Conservation (phyloP, 2,329 filamentous ascomycete genomes). For the Sporothrix brunneoviolacea region DNA sequence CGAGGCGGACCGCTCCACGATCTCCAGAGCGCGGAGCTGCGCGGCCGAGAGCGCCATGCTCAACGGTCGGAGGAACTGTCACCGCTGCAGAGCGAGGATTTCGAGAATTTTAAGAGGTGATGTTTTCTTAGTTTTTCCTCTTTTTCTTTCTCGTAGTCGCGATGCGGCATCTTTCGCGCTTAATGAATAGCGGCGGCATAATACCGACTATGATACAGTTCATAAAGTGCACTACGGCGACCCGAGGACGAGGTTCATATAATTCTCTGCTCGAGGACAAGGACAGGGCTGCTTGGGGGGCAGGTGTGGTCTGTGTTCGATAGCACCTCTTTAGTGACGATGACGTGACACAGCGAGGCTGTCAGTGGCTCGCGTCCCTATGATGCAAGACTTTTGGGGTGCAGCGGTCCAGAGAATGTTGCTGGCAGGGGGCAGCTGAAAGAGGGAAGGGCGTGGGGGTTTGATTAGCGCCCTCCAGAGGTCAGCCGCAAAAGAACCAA, state of each 20-base stretch:
- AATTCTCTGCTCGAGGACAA: not conserved
- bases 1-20: slow-evolving; percentile 27
- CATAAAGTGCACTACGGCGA: too few species aligned
- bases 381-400: not conserved
- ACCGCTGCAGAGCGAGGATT: not conserved
- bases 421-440: too few species aligned
- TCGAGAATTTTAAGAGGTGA: not conserved
- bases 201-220: too few species aligned
- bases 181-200: too few species aligned
- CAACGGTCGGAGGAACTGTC: too few species aligned
- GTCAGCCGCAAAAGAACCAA: too few species aligned
- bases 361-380: not conserved
- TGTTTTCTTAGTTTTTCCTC: too few species aligned
- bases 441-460: not conserved
- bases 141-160: too few species aligned
- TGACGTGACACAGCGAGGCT: slow-evolving; percentile 9
- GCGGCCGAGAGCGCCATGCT: slow-evolving; percentile 21
- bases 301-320: not conserved
- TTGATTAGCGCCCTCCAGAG: too few species aligned
- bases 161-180: too few species aligned
- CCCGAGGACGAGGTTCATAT: not conserved
- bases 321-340: slow-evolving; percentile 8
- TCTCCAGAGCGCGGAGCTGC: slow-evolving; percentile 23
- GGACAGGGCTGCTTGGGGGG: too few species aligned
- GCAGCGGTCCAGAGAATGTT: too few species aligned